A percentile compares a stretch with the other conserved stretches of the same genome.
These are phyloP conservation scores for Lavandula angustifolia DNA, from an alignment of 257 asterid genomes.

Conservation along the genomic window DNA sequence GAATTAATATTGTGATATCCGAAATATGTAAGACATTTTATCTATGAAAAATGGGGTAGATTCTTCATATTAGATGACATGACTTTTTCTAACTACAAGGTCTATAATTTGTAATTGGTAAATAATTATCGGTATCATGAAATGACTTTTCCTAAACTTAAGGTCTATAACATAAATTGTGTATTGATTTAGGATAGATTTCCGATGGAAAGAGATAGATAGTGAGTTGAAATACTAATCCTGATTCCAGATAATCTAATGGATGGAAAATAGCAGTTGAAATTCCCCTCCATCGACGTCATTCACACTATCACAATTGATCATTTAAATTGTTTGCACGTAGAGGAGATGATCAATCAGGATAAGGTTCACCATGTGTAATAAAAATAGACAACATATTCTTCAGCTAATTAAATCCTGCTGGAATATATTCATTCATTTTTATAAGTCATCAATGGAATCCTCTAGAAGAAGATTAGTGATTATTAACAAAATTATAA, in stretches of 20 bases:
- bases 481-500: no score
- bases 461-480: background rate
- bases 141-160: no score
- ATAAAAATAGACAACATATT: constrained; percentile 2
- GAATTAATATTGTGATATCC: no score
- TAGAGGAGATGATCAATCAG: background rate
- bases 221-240: background rate
- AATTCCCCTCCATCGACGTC: constrained; percentile 35
- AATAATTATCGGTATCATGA: no score
- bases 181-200: no score
- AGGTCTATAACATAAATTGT: no score
- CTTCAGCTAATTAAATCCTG: background rate
- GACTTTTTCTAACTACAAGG: no score
- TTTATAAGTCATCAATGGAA: background rate
- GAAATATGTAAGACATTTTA: no score
- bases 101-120: no score
- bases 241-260: constrained; percentile 33
- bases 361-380: constrained; percentile 30
- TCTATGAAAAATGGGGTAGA: no score
- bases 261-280: constrained; percentile 22
- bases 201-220: no score
- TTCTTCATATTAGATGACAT: no score
- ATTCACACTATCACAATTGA: background rate
- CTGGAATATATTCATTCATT: constrained; percentile 35
- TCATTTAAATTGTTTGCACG: background rate